Evolutionary conservation across 441 rosid species (phyloP), one percentile per base, ranked within the genome.

Genomic region (Rhodomyrtus psidioides): DNA sequence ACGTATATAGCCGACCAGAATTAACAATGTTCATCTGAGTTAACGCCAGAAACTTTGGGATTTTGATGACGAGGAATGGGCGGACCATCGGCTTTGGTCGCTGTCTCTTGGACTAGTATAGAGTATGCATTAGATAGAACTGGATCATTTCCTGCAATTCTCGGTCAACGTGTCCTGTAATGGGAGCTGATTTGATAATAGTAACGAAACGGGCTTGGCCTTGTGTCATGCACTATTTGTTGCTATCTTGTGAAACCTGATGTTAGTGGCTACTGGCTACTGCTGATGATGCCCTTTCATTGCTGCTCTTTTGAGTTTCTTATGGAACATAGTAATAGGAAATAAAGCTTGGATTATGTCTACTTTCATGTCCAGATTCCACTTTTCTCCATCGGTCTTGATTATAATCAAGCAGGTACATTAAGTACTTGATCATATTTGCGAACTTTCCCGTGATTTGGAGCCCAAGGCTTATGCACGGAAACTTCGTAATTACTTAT

Each of bases 1-100:
- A 95, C 79, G 84, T 94, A 46, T 95, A 91, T 82, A 94, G 99
- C 88, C 91, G 99, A 90, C 98, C 99, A 4, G 99, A 97, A 96
- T 90, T 97, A 84, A 76, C 90, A 53, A 94, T 96, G 96, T 95
- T 95, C 55, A 76, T 97, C 51, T 97, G 89, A 93, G 59, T 21
- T 70, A 70, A 70, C 9, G 7, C 16, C 9, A 70, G 49, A 39
- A 70, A 21, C 51, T 70, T 21, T 5, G 51, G 39, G 79, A 21
- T 70, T 70, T 70, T 39, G 51, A 70, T 39, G 79, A 39, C 21
- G 79, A 70, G 42, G 79, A 70, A 70, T 2, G 49, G 79, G 49
- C 2, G 16, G 49, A 70, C 79, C 51, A 70, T 39, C 0, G 8
- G 79, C n/a, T 70, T 70, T 12, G n/a, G 79, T 70, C 0, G 0